Conservation (phyloP, 768 basidiomycete genomes). For the Lactifluus volemus region DNA sequence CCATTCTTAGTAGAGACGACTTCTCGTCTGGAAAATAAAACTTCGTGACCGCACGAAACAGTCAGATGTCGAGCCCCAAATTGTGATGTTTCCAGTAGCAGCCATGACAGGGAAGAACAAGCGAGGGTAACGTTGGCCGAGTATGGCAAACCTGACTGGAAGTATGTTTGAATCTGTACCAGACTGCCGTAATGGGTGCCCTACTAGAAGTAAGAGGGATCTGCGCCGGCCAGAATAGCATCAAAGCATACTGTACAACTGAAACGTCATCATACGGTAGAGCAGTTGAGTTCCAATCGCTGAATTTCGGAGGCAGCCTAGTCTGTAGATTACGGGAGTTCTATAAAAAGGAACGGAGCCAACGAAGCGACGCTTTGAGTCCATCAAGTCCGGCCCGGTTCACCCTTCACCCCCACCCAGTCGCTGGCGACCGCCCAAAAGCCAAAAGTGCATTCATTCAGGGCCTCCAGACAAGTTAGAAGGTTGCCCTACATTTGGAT, state of each 20-base stretch:
- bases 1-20: not conserved
- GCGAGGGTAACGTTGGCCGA: not conserved
- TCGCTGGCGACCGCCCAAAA: not conserved
- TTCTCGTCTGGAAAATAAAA: not conserved
- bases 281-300: conserved; percentile 5
- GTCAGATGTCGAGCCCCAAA: not conserved
- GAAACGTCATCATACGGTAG: not conserved
- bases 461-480: not conserved
- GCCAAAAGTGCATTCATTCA: not conserved
- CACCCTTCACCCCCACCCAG: not conserved
- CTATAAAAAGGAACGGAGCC: not conserved
- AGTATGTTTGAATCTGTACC: not conserved
- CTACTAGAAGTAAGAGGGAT: not conserved
- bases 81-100: not conserved
- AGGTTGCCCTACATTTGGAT: not conserved
- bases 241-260: not conserved
- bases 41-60: not conserved
- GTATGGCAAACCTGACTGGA: not conserved
- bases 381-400: not conserved
- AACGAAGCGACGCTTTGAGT: not conserved
- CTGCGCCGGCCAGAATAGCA: not conserved
- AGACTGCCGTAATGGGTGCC: not conserved
- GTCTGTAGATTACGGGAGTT: not conserved
- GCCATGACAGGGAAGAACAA: not conserved
- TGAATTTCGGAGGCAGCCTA: not conserved